Percentiles rank a stretch among this genome's conserved stretches.
Evolutionary conservation across 2,329 filamentous ascomycete species (phyloP).

Genomic region (Didymella arachidicola): DNA sequence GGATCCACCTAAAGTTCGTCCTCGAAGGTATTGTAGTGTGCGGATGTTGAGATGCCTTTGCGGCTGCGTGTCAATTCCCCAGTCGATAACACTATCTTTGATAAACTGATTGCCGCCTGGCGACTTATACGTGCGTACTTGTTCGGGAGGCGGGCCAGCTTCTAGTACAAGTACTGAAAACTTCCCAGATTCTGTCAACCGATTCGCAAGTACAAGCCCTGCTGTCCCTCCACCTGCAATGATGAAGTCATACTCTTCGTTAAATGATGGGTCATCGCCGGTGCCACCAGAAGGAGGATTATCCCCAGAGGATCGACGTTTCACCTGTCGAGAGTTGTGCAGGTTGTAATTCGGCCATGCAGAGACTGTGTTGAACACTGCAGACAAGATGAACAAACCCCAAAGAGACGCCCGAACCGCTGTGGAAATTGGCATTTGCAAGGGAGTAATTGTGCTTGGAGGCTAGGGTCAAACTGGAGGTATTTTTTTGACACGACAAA

Average conservation of each 20-base stretch:
- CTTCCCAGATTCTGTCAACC: constrained; percentile 33
- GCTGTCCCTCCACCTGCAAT: constrained; percentile 37
- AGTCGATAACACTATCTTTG: constrained; percentile 41
- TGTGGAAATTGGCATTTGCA: constrained; percentile 17
- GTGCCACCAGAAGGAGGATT: constrained; percentile 13
- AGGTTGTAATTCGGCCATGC: constrained; percentile 29
- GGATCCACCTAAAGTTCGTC: constrained; percentile 43
- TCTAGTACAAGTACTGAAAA: constrained; percentile 46
- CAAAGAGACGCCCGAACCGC: constrained; percentile 12
- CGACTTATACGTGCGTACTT: constrained; percentile 40
- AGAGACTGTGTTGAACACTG: constrained; percentile 13
- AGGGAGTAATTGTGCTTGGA: too few relatives aligned
- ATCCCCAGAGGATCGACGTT: constrained; percentile 24
- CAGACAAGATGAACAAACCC: constrained; percentile 17
- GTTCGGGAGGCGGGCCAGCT: constrained; percentile 42
- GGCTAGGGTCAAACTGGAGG: too few relatives aligned
- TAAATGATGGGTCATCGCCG: constrained; percentile 18
- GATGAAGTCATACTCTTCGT: constrained; percentile 33
- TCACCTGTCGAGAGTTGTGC: constrained; percentile 24
- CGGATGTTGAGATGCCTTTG: constrained; percentile 34
- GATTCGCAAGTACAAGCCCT: constrained; percentile 37
- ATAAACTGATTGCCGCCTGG: constrained; percentile 42
- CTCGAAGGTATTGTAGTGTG: constrained; percentile 36
- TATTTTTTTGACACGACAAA: background rate
- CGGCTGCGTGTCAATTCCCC: constrained; percentile 38